Evolutionary conservation across 2,329 filamentous ascomycete genomes (phyloP).

Genomic region (Fusarium neocosmosporiellum): DNA sequence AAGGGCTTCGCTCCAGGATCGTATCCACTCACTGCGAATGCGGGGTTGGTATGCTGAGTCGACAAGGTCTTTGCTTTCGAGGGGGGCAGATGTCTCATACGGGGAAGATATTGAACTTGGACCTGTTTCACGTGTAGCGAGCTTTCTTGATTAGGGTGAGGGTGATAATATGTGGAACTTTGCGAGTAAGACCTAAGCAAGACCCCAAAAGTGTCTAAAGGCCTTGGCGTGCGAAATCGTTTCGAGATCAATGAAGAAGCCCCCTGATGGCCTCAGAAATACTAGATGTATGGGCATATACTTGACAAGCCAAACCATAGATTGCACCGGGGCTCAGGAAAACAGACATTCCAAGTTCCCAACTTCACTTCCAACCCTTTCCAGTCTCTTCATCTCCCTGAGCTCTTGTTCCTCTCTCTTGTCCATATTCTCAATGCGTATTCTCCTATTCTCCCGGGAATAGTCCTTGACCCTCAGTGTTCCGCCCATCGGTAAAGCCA

Average conservation of each 20-base stretch:
- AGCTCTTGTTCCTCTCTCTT: not conserved
- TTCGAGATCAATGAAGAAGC: too few relatives aligned
- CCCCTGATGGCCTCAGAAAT: too few relatives aligned
- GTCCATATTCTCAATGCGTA: not conserved
- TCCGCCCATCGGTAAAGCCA: slow-evolving; percentile 1
- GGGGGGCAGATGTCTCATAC: not conserved
- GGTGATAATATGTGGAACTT: not conserved
- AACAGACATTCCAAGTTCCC: slow-evolving; percentile 4
- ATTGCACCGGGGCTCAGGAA: not conserved
- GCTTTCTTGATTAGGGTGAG: not conserved
- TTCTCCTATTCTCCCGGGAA: not conserved
- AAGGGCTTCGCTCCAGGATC: not conserved
- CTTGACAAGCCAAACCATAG: not conserved
- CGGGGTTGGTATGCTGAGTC: not conserved
- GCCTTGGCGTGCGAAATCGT: too few relatives aligned
- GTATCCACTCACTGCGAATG: not conserved
- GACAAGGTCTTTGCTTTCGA: not conserved
- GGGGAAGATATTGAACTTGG: not conserved
- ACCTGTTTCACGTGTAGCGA: not conserved
- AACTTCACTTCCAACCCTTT: not conserved
- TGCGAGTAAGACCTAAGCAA: not conserved
- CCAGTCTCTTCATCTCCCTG: not conserved
- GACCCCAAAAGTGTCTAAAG: too few relatives aligned
- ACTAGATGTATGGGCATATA: too few relatives aligned
- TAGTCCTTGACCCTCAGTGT: not conserved